These are phyloP conservation scores for Kurtzmaniella quercitrusa DNA, from an alignment of 1,139 yeast species.

Conservation along the genomic window DNA sequence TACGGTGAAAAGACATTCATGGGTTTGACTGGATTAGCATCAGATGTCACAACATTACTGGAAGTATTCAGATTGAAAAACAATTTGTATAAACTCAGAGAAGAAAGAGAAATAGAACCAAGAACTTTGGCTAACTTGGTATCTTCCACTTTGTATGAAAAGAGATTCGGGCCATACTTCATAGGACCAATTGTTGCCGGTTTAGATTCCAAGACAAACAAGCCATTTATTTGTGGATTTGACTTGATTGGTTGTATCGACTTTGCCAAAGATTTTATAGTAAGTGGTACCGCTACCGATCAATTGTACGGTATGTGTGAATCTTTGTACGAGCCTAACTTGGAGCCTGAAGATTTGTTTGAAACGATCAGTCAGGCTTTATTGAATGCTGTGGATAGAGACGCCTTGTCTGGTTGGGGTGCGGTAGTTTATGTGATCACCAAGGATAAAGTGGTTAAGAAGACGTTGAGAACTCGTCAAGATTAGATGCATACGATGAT, in stretches of 20 bases:
- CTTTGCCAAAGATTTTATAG: slow-evolving; percentile 90
- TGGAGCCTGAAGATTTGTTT: slow-evolving; percentile 93
- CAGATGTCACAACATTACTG: slow-evolving; percentile 84
- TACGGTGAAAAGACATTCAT: slow-evolving; percentile 77
- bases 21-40: slow-evolving; percentile 92
- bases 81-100: slow-evolving; percentile 84
- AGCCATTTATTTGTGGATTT: slow-evolving; percentile 93
- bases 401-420: slow-evolving; percentile 98
- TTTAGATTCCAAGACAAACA: slow-evolving; percentile 68
- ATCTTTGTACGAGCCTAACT: slow-evolving; percentile 87
- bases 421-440: slow-evolving; percentile 91
- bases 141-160: slow-evolving; percentile 83
- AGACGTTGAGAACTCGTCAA: slow-evolving; percentile 90
- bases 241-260: slow-evolving; percentile 97
- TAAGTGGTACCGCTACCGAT: slow-evolving; percentile 95
- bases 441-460: slow-evolving; percentile 84
- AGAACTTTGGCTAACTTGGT: slow-evolving; percentile 90
- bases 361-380: slow-evolving; percentile 95
- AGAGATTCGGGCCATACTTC: slow-evolving; percentile 94
- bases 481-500: slow-evolving; percentile 40
- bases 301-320: slow-evolving; percentile 99
- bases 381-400: slow-evolving; percentile 94
- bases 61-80: slow-evolving; percentile 82
- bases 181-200: slow-evolving; percentile 98
- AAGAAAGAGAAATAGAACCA: slow-evolving; percentile 91